Base-by-base conservation (phyloP, 306 rosid species). In the Prunus armeniaca region DNA sequence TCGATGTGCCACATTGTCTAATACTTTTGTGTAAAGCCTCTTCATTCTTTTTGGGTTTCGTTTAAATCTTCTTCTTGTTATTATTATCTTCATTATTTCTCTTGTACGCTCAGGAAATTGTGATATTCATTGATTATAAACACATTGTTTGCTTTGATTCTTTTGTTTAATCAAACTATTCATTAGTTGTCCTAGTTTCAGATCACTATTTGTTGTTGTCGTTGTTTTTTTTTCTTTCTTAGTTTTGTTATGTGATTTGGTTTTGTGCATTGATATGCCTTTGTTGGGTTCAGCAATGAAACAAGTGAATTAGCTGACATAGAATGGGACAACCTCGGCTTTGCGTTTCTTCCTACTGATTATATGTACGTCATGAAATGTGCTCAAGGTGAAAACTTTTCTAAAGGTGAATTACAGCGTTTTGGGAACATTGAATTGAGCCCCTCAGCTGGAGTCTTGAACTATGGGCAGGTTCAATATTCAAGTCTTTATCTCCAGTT, bases 301-400 rank as follows among this genome's bases (percentile, higher is more conserved):
- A 78, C 86, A 46, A 15, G 30, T 30, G 97, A 92, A 60, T 63
- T 87, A 78, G 90, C 87, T 0, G 93, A 90, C 72, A 43, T 92
- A 45, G 97, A 95, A 28, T 95, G 99, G 97, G 97, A 95, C 83
- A 84, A 76, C 82, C 97, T 95, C 46, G 99, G 99, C 71, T 92
- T 95, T 80, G 92, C 87, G 14, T 79, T 95, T 51, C 79, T 71
- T 50, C 79, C 92, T 51, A 92, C 99, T 22, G 99, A 95, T 88
- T 95, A 87, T 77, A 95, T 95, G 99, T 92, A 89, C 64, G 38
- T 81, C 77, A 86, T 88, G 91, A 95, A 92, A 81, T 95, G 98
- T 54, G 1, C 86, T 22, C 87, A 20, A 27, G 97, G 88, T 13
- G 93, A 85, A 57, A 82, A 64, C 66, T 95, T 95, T 73, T 69